A percentile compares a stretch with the other conserved stretches of the same genome.
phyloP scores from a whole-genome alignment of 139 green algal genomes.

The Chlorella sp. region DNA sequence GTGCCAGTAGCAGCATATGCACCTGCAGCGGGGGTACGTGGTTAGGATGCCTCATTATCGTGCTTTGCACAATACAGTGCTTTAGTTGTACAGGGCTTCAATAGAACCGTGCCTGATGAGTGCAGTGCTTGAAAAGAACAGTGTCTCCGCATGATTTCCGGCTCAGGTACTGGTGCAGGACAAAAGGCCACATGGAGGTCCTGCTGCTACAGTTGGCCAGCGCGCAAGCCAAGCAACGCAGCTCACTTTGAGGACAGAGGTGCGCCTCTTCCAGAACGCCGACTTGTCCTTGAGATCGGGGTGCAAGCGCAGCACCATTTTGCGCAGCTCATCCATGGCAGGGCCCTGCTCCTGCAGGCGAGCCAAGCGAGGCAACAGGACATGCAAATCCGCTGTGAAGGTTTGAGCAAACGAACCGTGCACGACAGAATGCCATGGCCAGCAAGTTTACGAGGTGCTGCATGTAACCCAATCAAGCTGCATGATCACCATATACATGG shows the following conservation, averaged over 20 bases:
- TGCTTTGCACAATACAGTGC: neutral
- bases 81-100: too few relatives aligned
- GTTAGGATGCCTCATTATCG: neutral
- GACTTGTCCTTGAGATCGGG: conserved; percentile 83
- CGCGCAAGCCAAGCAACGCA: neutral
- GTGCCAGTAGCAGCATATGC: conserved; percentile 87
- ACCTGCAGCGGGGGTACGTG: conserved; percentile 50
- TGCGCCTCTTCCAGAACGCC: conserved; percentile 79
- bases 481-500: too few relatives aligned
- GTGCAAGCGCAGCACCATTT: conserved; percentile 62
- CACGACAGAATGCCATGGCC: neutral
- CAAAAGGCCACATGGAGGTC: too few relatives aligned
- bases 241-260: conserved; percentile 71
- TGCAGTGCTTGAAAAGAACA: neutral
- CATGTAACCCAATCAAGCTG: too few relatives aligned
- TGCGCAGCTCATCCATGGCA: conserved; percentile 74
- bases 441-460: too few relatives aligned
- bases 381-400: neutral
- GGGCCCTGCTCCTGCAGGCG: conserved; percentile 52
- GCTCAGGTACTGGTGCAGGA: neutral
- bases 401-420: neutral
- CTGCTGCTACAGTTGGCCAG: too few relatives aligned
- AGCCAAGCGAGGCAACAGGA: neutral
- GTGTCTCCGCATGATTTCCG: neutral
- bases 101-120: too few relatives aligned